Percentiles rank a stretch among this genome's conserved stretches.
These are phyloP conservation scores for Solanum clarkiae DNA, from an alignment of 257 asterid genomes.

Conservation along the genomic window DNA sequence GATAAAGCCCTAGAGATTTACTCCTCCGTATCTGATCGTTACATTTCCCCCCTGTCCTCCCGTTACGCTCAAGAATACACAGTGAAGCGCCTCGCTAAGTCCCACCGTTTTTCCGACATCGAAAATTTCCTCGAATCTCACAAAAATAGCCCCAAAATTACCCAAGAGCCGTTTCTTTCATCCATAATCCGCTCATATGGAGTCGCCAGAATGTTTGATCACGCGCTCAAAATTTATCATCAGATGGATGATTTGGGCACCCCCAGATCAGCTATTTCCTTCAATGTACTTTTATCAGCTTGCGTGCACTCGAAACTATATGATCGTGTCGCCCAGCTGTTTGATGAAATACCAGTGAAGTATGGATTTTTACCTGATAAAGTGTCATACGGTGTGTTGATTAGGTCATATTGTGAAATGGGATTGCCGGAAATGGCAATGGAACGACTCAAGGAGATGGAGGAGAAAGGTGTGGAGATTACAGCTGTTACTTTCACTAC, in stretches of 20 bases:
- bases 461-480: slow-evolving; percentile 40
- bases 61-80: slow-evolving; percentile 62
- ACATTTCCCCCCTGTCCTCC: slow-evolving; percentile 31
- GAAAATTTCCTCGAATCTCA: slow-evolving; percentile 60
- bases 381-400: slow-evolving; percentile 53
- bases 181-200: slow-evolving; percentile 74
- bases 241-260: slow-evolving; percentile 66
- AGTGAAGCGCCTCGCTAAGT: slow-evolving; percentile 65
- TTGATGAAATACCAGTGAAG: slow-evolving; percentile 47
- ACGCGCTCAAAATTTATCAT: slow-evolving; percentile 38
- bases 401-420: slow-evolving; percentile 63
- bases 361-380: slow-evolving; percentile 42
- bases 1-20: slow-evolving; percentile 66
- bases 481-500: slow-evolving; percentile 29
- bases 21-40: slow-evolving; percentile 38
- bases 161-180: slow-evolving; percentile 54
- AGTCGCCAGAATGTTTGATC: slow-evolving; percentile 61
- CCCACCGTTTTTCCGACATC: slow-evolving; percentile 58
- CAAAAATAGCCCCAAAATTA: slow-evolving; percentile 49
- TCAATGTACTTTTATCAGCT: slow-evolving; percentile 57
- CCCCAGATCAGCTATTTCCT: slow-evolving; percentile 53
- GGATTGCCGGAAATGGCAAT: slow-evolving; percentile 42
- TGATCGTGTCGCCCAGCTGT: slow-evolving; percentile 38
- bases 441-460: slow-evolving; percentile 44
- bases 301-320: slow-evolving; percentile 24